Conservation (phyloP, 805 yeast species). For the Kurtzmaniella fragi region DNA sequence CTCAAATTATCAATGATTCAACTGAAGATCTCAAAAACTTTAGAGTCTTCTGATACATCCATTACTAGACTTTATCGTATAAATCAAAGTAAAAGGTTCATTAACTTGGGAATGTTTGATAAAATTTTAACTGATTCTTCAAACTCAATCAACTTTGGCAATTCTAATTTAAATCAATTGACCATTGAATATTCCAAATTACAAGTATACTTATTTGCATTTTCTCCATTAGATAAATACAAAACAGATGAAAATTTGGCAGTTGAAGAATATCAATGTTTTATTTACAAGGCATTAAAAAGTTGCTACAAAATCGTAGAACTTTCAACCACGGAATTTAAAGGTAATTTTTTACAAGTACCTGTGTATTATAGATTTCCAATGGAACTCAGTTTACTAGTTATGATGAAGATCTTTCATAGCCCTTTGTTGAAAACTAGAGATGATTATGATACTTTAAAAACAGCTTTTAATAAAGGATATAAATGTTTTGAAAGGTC, state of each 20-base stretch:
- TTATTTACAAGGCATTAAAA: slow-evolving; percentile 20
- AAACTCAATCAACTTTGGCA: slow-evolving; percentile 5
- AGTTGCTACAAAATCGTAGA: slow-evolving; percentile 25
- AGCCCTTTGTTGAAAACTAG: slow-evolving; percentile 23
- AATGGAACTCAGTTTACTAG: slow-evolving; percentile 26
- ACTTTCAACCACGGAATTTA: slow-evolving; percentile 15
- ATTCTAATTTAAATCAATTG: slow-evolving; percentile 18
- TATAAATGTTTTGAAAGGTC: slow-evolving; percentile 4
- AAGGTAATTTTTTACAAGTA: slow-evolving; percentile 17
- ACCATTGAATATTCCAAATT: slow-evolving; percentile 33
- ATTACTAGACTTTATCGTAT: slow-evolving; percentile 4
- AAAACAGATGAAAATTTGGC: slow-evolving; percentile 10
- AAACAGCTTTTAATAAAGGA: slow-evolving; percentile 17
- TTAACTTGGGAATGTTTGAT: slow-evolving; percentile 40
- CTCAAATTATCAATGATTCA: slow-evolving; percentile 32
- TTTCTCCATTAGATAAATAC: slow-evolving; percentile 17
- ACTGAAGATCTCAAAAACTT: slow-evolving; percentile 32
- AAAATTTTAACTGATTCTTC: slow-evolving; percentile 28
- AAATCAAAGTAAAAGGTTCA: slow-evolving; percentile 20
- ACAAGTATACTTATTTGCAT: slow-evolving; percentile 33
- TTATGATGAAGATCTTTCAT: slow-evolving; percentile 26
- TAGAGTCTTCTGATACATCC: slow-evolving; percentile 13
- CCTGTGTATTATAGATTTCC: slow-evolving; percentile 39
- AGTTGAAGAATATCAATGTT: slow-evolving; percentile 22
- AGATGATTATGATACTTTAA: slow-evolving; percentile 20